phyloP scores from a whole-genome alignment of 2,329 filamentous ascomycete species.

The Apiospora arundinis region DNA sequence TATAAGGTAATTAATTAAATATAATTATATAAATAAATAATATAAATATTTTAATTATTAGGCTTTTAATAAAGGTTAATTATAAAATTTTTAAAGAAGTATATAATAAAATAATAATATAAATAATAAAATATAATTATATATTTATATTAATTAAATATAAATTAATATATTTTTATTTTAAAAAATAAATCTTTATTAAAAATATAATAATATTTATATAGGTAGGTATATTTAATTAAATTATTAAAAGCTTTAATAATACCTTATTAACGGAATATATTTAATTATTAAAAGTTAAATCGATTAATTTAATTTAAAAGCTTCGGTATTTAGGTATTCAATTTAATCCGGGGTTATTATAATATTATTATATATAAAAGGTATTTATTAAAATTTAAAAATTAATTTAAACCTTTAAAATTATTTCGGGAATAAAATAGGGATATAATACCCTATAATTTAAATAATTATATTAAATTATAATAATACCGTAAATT shows the following conservation, averaged over 20 bases:
- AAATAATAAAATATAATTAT: conserved; percentile 18
- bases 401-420: neutral
- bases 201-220: too few relatives aligned
- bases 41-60: neutral
- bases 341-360: neutral
- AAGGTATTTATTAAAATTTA: neutral
- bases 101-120: conserved; percentile 10
- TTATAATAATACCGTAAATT: neutral
- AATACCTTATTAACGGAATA: neutral
- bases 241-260: neutral
- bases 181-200: neutral
- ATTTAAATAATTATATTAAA: neutral
- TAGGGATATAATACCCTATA: too few relatives aligned
- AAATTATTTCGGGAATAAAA: too few relatives aligned
- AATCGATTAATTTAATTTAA: too few relatives aligned
- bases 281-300: too few relatives aligned
- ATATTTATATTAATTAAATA: conserved; percentile 10
- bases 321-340: too few relatives aligned
- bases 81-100: neutral
- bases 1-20: neutral
- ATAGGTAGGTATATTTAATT: neutral
- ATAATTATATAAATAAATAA: neutral
- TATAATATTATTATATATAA: neutral
- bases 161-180: neutral
- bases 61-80: neutral